Evolutionary conservation across 2,329 filamentous ascomycete genomes (phyloP).

Genomic region (Epichloe scottii): DNA sequence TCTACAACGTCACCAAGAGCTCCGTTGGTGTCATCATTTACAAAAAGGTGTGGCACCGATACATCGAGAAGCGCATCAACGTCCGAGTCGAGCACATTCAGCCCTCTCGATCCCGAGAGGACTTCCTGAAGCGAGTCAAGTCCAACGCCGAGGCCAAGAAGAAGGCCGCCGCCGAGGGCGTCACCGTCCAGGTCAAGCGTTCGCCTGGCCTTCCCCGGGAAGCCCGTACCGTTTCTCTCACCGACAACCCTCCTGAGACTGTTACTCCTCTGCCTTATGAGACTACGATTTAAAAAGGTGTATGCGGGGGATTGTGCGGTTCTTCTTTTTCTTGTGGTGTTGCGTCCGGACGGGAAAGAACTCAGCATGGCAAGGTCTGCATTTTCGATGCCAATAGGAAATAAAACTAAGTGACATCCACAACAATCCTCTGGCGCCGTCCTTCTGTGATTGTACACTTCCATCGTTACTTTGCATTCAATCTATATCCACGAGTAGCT

Average conservation of each 20-base stretch:
- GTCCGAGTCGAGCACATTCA: constrained; percentile 95
- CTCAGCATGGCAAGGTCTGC: constrained; percentile 31
- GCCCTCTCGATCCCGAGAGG: constrained; percentile 89
- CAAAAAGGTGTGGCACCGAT: constrained; percentile 99
- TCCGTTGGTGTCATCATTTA: constrained; percentile 98
- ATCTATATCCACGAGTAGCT: background rate
- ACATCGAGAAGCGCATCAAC: constrained; percentile 99
- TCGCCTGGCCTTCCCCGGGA: constrained; percentile 69
- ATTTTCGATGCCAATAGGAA: constrained; percentile 29
- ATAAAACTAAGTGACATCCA: constrained; percentile 25
- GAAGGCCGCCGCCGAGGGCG: constrained; percentile 82
- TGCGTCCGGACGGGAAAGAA: constrained; percentile 31
- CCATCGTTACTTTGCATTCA: background rate
- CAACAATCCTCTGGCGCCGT: background rate
- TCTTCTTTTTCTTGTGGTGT: constrained; percentile 29
- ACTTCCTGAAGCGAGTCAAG: constrained; percentile 96
- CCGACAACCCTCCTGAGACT: constrained; percentile 81
- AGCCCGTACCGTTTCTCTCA: constrained; percentile 64
- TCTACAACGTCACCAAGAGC: constrained; percentile 99
- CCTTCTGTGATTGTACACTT: background rate
- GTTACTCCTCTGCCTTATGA: constrained; percentile 90
- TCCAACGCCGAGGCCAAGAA: constrained; percentile 84
- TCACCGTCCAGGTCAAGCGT: constrained; percentile 86
- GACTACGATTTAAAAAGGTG: constrained; percentile 75
- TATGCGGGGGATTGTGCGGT: constrained; percentile 9